Evolutionary conservation across 139 green algal genomes (phyloP).

Genomic region (Chlorella sorokiniana): DNA sequence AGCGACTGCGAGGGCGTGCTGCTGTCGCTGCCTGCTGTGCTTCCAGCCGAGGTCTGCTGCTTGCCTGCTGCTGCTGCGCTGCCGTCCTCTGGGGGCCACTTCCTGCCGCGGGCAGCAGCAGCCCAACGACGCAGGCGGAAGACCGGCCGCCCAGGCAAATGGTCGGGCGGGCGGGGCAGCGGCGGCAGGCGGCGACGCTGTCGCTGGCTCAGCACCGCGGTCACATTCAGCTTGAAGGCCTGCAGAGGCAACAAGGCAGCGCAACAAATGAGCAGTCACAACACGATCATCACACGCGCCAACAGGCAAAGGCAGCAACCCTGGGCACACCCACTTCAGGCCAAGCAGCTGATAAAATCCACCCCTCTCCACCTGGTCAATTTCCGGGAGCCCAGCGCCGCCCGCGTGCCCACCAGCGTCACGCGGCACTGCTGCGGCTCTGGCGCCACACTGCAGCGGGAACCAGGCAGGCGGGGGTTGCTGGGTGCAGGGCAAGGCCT

Average conservation of each 20-base stretch:
- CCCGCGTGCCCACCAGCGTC: constrained; percentile 31
- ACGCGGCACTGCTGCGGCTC: constrained; percentile 16
- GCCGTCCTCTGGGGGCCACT: background rate
- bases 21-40: background rate
- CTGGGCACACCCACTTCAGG: background rate
- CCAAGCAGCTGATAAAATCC: background rate
- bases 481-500: too few relatives aligned
- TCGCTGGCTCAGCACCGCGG: constrained; percentile 29
- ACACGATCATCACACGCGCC: background rate
- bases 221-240: constrained; percentile 40
- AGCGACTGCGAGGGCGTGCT: background rate
- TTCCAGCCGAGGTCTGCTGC: background rate
- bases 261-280: background rate
- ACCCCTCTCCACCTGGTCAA: constrained; percentile 3
- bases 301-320: background rate
- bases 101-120: constrained; percentile 13
- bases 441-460: background rate
- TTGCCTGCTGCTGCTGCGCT: background rate
- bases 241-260: background rate
- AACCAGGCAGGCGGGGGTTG: background rate
- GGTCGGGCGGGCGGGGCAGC: constrained; percentile 23
- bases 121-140: constrained; percentile 37
- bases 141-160: constrained; percentile 46
- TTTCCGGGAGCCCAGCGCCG: constrained; percentile 31
- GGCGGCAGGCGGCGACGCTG: background rate